Evolutionary conservation across 2,329 filamentous ascomycete species (phyloP).

Genomic region (Talaromyces sp.): DNA sequence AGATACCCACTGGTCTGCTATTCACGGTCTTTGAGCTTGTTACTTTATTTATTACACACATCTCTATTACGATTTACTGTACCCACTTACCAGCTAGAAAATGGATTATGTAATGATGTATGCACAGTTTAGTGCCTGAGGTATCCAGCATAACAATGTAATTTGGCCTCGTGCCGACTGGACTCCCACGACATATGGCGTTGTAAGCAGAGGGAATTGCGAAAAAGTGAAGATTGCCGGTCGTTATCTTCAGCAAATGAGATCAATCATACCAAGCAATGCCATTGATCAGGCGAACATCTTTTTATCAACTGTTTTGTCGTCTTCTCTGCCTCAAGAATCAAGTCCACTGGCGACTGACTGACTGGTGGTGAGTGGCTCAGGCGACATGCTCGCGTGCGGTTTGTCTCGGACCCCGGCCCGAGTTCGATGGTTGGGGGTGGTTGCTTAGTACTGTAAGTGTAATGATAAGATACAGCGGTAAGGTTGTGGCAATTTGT

Average conservation of each 20-base stretch:
- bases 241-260: slow-evolving; percentile 4
- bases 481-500: background rate
- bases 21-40: slow-evolving; percentile 9
- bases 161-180: background rate
- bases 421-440: background rate
- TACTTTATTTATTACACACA: background rate
- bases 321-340: background rate
- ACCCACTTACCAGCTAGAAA: no score
- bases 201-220: background rate
- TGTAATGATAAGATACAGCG: no score
- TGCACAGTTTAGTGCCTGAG: background rate
- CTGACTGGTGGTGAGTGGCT: background rate
- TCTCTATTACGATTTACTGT: slow-evolving; percentile 11
- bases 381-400: slow-evolving; percentile 19
- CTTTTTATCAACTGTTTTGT: background rate
- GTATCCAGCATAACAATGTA: background rate
- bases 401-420: background rate
- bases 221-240: background rate
- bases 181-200: background rate
- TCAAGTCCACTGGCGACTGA: background rate
- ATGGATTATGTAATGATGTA: background rate
- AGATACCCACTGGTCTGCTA: slow-evolving; percentile 21
- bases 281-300: slow-evolving; percentile 3
- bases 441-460: no score
- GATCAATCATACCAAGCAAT: background rate